Evolutionary conservation across 1,284 basidiomycete species (phyloP).

Genomic region (Cerrena zonata): DNA sequence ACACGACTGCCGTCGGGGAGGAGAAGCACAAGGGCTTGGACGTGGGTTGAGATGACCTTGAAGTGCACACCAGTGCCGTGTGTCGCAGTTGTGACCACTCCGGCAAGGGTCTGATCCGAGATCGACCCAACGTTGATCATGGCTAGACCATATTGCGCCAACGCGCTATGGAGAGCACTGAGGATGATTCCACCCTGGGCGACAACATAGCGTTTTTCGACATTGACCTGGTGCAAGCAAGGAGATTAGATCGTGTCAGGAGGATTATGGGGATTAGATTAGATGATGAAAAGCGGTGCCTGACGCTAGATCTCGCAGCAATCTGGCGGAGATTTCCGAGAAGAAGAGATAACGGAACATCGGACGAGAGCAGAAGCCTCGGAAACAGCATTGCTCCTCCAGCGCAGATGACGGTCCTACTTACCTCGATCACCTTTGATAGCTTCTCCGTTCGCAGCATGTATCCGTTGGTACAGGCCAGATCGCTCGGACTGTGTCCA

Average conservation of each 20-base stretch:
- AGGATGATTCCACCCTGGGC: slow-evolving; percentile 79
- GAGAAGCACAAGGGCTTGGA: slow-evolving; percentile 71
- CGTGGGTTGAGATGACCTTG: slow-evolving; percentile 80
- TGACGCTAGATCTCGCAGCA: neutral
- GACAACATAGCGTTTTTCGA: slow-evolving; percentile 63
- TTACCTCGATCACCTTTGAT: slow-evolving; percentile 67
- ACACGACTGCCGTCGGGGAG: slow-evolving; percentile 67
- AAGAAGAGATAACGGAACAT: neutral
- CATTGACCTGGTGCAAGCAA: slow-evolving; percentile 54
- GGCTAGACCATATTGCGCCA: slow-evolving; percentile 71
- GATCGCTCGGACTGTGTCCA: slow-evolving; percentile 89
- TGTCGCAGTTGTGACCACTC: slow-evolving; percentile 89
- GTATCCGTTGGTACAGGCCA: slow-evolving; percentile 81
- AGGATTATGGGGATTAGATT: neutral
- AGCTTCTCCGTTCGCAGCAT: slow-evolving; percentile 76
- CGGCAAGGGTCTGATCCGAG: slow-evolving; percentile 93
- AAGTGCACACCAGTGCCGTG: slow-evolving; percentile 85
- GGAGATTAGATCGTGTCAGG: neutral
- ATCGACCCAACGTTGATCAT: slow-evolving; percentile 94
- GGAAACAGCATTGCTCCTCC: slow-evolving; percentile 7
- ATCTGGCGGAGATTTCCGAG: neutral
- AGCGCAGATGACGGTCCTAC: slow-evolving; percentile 30
- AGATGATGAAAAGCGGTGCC: neutral
- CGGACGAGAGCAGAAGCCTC: neutral
- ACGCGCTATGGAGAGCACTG: slow-evolving; percentile 60